These are phyloP conservation scores for Henningerozyma blattae DNA, from an alignment of 805 yeast species.

Conservation along the genomic window DNA sequence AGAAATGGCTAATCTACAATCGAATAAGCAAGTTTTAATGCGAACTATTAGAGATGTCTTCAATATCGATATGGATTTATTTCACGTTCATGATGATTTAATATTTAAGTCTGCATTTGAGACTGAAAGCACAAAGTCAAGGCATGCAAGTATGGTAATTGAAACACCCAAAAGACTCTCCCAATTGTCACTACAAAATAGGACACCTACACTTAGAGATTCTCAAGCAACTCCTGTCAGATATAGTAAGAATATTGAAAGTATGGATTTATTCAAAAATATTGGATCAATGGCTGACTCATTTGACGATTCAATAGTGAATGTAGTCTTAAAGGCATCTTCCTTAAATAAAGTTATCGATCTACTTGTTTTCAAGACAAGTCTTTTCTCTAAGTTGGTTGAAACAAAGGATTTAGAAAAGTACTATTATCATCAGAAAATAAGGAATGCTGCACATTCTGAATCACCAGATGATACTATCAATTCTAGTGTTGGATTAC, in stretches of 20 bases:
- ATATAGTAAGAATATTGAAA: slow-evolving; percentile 18
- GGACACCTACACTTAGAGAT: slow-evolving; percentile 10
- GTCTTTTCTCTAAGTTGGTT: slow-evolving; percentile 39
- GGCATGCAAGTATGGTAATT: slow-evolving; percentile 36
- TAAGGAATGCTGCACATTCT: not conserved
- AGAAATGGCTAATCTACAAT: slow-evolving; percentile 10
- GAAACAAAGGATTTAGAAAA: slow-evolving; percentile 31
- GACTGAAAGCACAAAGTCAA: slow-evolving; percentile 19
- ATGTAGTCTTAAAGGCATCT: slow-evolving; percentile 54
- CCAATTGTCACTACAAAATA: slow-evolving; percentile 19
- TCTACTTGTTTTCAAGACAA: slow-evolving; percentile 60
- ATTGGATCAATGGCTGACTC: slow-evolving; percentile 24
- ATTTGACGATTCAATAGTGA: slow-evolving; percentile 24
- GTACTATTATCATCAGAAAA: slow-evolving; percentile 24
- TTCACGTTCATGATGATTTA: slow-evolving; percentile 42
- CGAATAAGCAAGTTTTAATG: slow-evolving; percentile 37
- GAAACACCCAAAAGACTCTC: slow-evolving; percentile 36
- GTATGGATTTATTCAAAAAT: slow-evolving; percentile 21
- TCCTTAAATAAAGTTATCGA: slow-evolving; percentile 69
- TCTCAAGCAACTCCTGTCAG: slow-evolving; percentile 12
- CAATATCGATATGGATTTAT: slow-evolving; percentile 45
- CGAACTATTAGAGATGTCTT: slow-evolving; percentile 51
- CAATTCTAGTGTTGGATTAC: slow-evolving; percentile 10
- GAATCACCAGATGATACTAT: not conserved
- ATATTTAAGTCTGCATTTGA: slow-evolving; percentile 44